Conservation (phyloP, 192 early-diverging fungal species). For the Coemansia sp. region DNA sequence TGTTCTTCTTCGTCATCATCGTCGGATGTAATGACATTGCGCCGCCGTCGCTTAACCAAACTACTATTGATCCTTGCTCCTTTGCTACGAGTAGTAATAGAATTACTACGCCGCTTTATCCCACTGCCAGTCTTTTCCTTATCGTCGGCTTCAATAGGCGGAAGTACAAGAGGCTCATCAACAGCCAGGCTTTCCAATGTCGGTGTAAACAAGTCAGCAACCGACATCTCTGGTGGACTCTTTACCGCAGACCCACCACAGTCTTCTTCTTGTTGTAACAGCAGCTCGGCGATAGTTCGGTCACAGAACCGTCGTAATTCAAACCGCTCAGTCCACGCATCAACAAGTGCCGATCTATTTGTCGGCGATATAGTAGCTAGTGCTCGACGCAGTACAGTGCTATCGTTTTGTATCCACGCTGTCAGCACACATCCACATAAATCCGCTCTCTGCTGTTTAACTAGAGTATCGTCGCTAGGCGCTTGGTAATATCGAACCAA, state of each 20-base stretch:
- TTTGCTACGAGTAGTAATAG: not conserved
- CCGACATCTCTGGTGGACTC: not conserved
- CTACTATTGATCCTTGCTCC: not conserved
- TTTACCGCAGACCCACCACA: not conserved
- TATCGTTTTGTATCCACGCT: conserved; percentile 35
- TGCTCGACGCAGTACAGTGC: not conserved
- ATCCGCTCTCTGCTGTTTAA: conserved; percentile 14
- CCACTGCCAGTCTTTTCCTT: not conserved
- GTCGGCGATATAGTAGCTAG: not conserved
- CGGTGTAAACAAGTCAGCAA: conserved; percentile 7
- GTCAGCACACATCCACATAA: conserved; percentile 38
- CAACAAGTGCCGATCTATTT: not conserved
- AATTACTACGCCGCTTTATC: not conserved
- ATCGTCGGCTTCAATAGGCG: not conserved
- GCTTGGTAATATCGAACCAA: conserved; percentile 5
- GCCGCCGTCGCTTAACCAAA: conserved; percentile 20
- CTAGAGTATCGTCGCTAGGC: not conserved
- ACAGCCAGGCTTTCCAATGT: not conserved
- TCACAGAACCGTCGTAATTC: not conserved
- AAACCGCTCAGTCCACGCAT: conserved; percentile 16
- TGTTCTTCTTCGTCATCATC: not conserved
- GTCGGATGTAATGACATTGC: conserved; percentile 30
- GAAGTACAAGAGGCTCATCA: not conserved
- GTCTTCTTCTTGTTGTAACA: not conserved
- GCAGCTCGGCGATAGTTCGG: not conserved